Conservation (phyloP, 1,284 basidiomycete genomes). For the Rhodotorula sp. region DNA sequence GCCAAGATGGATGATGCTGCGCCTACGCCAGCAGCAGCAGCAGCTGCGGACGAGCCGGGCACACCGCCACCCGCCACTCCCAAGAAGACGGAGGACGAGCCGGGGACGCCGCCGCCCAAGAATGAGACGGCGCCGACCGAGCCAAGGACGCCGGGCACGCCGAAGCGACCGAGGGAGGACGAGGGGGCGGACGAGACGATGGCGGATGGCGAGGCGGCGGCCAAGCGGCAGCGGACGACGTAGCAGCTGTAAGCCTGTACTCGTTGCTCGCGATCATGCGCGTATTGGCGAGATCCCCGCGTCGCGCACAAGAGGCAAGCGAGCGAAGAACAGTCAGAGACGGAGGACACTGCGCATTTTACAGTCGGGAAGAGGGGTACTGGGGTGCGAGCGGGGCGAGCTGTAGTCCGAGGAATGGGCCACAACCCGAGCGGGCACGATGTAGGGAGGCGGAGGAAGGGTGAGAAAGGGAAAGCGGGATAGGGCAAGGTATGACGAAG, state of each 20-base stretch:
- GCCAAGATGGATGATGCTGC: neutral
- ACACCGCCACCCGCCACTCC: conserved; percentile 4
- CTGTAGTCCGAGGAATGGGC: no score
- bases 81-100: neutral
- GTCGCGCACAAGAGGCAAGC: no score
- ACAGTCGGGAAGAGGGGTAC: no score
- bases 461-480: neutral
- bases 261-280: no score
- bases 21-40: no score
- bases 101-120: conserved; percentile 3
- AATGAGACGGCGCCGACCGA: neutral
- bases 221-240: conserved; percentile 6
- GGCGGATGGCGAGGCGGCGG: conserved; percentile 10
- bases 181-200: conserved; percentile 12
- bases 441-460: neutral
- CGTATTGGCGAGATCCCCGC: no score
- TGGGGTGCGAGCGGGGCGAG: no score
- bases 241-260: neutral
- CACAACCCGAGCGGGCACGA: no score
- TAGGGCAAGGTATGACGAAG: neutral
- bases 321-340: no score
- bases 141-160: conserved; percentile 18
- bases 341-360: no score
- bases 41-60: conserved; percentile 8
- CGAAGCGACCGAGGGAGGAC: conserved; percentile 27